Conservation (phyloP, 2,329 filamentous ascomycete species). For the Aspergillus puulaauensis region DNA sequence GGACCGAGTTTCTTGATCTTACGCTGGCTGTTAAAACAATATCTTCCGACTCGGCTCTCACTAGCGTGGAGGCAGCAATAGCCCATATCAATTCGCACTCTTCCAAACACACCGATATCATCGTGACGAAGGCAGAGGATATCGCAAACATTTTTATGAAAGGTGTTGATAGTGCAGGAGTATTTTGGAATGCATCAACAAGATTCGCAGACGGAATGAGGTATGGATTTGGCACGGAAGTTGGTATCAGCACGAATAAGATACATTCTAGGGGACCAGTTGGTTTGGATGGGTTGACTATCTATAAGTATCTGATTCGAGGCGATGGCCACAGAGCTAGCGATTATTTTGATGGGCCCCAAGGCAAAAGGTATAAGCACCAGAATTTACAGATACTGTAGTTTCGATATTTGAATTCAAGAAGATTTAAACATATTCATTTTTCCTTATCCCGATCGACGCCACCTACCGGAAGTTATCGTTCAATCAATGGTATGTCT, state of each 20-base stretch:
- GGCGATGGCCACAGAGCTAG: constrained; percentile 80
- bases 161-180: constrained; percentile 82
- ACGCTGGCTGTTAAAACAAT: constrained; percentile 82
- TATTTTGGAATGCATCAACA: constrained; percentile 96
- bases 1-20: constrained; percentile 86
- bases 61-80: constrained; percentile 67
- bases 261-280: constrained; percentile 93
- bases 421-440: constrained; percentile 13
- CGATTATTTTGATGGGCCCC: constrained; percentile 59
- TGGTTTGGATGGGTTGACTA: constrained; percentile 89
- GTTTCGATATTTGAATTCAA: not conserved
- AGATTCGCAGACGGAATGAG: constrained; percentile 95
- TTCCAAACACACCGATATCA: constrained; percentile 90
- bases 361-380: constrained; percentile 58
- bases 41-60: constrained; percentile 30
- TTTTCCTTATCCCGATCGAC: constrained; percentile 17
- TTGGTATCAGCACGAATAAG: constrained; percentile 98
- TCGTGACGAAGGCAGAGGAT: constrained; percentile 69
- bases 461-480: constrained; percentile 13
- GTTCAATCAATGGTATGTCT: constrained; percentile 9
- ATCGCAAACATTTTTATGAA: constrained; percentile 81
- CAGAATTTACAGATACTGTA: constrained; percentile 41
- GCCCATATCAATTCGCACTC: constrained; percentile 88
- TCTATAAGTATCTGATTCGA: constrained; percentile 92
- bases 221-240: constrained; percentile 96